Percentiles rank a stretch among this genome's conserved stretches.
Evolutionary conservation across 2,329 filamentous ascomycete genomes (phyloP).

Genomic region (Phyllosticta citribraziliensis): DNA sequence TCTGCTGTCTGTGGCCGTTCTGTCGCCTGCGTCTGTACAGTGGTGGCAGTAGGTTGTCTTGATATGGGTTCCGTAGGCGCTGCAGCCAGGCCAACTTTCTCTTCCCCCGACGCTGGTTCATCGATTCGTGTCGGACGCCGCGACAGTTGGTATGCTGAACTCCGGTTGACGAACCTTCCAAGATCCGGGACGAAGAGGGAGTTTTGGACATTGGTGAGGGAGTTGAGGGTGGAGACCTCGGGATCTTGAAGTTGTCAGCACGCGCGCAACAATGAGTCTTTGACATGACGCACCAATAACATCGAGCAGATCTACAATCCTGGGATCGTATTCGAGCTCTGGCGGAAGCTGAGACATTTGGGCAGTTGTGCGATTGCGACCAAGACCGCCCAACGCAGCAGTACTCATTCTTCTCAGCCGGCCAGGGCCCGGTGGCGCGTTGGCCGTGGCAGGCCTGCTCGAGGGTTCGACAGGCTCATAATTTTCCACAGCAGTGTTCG

Average conservation of each 20-base stretch:
- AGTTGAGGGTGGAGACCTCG: conserved; percentile 72
- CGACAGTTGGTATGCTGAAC: conserved; percentile 65
- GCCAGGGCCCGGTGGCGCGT: not conserved
- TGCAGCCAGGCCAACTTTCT: not conserved
- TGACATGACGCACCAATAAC: conserved; percentile 47
- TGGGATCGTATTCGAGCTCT: conserved; percentile 44
- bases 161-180: conserved; percentile 64
- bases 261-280: not conserved
- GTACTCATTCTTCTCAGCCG: conserved; percentile 3
- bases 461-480: not conserved
- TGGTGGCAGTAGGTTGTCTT: not conserved
- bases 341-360: not conserved
- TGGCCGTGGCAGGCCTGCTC: not conserved
- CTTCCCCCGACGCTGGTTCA: not conserved
- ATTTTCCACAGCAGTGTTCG: not conserved
- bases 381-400: conserved; percentile 1
- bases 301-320: conserved; percentile 59
- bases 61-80: conserved; percentile 6
- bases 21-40: not conserved
- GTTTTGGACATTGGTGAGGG: conserved; percentile 82
- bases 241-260: conserved; percentile 49
- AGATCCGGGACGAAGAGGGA: conserved; percentile 77
- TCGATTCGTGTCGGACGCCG: not conserved
- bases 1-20: not conserved
- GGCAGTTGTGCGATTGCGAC: not conserved